Percentiles rank a stretch among this genome's conserved stretches.
Conservation (phyloP, 148 eudicot species). For the Rhododendron ovatum region DNA sequence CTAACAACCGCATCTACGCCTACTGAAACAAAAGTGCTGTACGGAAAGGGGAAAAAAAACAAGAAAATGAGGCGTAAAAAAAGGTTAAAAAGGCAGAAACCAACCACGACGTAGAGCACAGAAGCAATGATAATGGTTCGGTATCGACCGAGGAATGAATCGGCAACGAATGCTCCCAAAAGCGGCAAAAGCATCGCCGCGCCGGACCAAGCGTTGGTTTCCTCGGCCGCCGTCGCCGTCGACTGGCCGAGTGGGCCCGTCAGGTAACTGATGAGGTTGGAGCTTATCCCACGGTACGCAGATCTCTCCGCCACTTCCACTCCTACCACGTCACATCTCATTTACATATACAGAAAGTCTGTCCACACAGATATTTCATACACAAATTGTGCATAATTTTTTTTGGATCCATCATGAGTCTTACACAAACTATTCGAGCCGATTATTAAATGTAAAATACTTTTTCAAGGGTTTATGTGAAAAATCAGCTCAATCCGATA, state of each 20-base stretch:
- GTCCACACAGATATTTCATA: no score
- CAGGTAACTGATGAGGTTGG: slow-evolving; percentile 52
- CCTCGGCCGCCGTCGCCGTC: slow-evolving; percentile 55
- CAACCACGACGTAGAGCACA: slow-evolving; percentile 48
- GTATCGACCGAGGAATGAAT: slow-evolving; percentile 51
- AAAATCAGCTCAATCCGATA: no score
- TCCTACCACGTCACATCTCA: slow-evolving; percentile 19
- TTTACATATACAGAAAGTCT: no score
- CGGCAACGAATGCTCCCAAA: slow-evolving; percentile 60
- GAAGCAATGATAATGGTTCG: slow-evolving; percentile 46
- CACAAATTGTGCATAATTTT: no score
- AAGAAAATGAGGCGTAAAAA: neutral
- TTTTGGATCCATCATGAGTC: no score
- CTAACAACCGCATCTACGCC: neutral
- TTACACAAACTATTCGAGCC: no score
- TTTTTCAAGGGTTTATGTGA: no score
- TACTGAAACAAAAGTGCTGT: neutral
- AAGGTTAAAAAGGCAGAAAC: slow-evolving; percentile 6
- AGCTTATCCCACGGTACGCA: slow-evolving; percentile 47
- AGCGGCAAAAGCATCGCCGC: slow-evolving; percentile 42
- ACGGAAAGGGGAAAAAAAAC: neutral
- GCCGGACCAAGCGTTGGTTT: slow-evolving; percentile 57
- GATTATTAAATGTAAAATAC: no score
- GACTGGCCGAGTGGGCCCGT: slow-evolving; percentile 59
- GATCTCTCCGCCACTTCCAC: slow-evolving; percentile 66